A percentile compares a stretch with the other conserved stretches of the same genome.
These are phyloP conservation scores for Aspergillus viridinutans DNA, from an alignment of 2,329 filamentous ascomycete species.

Conservation along the genomic window DNA sequence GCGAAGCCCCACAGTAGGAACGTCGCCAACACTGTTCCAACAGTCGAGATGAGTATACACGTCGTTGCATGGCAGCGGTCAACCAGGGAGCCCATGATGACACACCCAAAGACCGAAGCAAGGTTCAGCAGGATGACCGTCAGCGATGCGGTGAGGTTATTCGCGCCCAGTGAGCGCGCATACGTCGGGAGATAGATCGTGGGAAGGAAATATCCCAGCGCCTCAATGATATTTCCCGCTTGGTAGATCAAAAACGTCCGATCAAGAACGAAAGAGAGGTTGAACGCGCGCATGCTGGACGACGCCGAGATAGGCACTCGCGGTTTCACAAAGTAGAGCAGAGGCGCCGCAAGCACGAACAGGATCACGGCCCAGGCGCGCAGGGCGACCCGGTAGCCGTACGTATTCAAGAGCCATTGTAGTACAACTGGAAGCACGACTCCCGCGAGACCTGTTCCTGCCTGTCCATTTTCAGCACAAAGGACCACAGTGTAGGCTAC, in stretches of 20 bases:
- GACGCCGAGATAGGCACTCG: constrained; percentile 18
- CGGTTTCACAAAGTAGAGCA: constrained; percentile 31
- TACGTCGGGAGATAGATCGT: constrained; percentile 38
- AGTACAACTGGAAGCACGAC: constrained; percentile 28
- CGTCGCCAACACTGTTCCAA: constrained; percentile 38
- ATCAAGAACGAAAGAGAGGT: constrained; percentile 16
- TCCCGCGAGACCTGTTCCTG: constrained; percentile 30
- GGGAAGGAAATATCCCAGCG: constrained; percentile 36
- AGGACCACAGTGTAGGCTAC: not conserved
- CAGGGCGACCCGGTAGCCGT: constrained; percentile 23
- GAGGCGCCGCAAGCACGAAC: constrained; percentile 37
- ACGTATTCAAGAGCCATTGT: constrained; percentile 26
- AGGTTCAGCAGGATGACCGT: constrained; percentile 31
- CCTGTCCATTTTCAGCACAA: constrained; percentile 9
- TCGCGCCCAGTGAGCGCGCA: constrained; percentile 25
- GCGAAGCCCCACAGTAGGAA: constrained; percentile 49
- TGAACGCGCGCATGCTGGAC: not conserved
- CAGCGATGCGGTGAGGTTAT: constrained; percentile 21
- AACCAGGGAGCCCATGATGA: constrained; percentile 34
- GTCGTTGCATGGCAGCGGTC: constrained; percentile 40
- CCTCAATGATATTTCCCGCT: constrained; percentile 37
- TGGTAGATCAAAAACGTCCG: constrained; percentile 46
- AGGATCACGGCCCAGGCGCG: constrained; percentile 22
- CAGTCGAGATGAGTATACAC: constrained; percentile 39
- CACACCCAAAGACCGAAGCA: constrained; percentile 29